Conservation (phyloP, 371 early-diverging fungal species). For the Rhizopus sp. region DNA sequence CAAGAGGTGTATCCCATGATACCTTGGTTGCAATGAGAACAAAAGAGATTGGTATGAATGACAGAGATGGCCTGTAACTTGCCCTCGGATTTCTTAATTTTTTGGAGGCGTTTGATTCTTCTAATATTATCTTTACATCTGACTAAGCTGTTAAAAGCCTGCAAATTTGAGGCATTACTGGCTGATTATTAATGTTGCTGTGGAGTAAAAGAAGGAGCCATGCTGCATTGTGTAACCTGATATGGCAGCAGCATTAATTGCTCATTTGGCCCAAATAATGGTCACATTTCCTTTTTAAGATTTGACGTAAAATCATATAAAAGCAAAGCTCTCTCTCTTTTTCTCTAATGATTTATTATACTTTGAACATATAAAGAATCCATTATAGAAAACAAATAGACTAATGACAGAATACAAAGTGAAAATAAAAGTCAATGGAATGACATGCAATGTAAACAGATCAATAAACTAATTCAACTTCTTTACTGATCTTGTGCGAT, state of each 20-base stretch:
- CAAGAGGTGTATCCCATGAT: no score
- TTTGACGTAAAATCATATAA: not conserved
- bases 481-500: not conserved
- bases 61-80: no score
- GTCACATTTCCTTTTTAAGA: constrained; percentile 19
- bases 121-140: no score
- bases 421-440: constrained; percentile 26
- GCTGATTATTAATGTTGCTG: not conserved
- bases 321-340: constrained; percentile 3
- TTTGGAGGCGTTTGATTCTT: no score
- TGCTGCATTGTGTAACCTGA: not conserved
- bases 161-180: not conserved
- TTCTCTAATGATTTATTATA: not conserved
- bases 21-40: no score
- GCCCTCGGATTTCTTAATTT: no score
- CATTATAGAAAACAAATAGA: not conserved
- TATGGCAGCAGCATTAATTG: constrained; percentile 16
- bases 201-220: not conserved
- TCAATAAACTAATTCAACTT: not conserved
- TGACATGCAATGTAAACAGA: constrained; percentile 36
- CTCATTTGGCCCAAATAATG: constrained; percentile 6
- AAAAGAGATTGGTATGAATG: no score
- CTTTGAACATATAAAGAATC: not conserved
- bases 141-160: no score
- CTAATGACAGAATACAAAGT: constrained; percentile 15